A percentile compares a stretch with the other conserved stretches of the same genome.
Conservation (phyloP, 345 rosid species). For the Fremontodendron californicum region DNA sequence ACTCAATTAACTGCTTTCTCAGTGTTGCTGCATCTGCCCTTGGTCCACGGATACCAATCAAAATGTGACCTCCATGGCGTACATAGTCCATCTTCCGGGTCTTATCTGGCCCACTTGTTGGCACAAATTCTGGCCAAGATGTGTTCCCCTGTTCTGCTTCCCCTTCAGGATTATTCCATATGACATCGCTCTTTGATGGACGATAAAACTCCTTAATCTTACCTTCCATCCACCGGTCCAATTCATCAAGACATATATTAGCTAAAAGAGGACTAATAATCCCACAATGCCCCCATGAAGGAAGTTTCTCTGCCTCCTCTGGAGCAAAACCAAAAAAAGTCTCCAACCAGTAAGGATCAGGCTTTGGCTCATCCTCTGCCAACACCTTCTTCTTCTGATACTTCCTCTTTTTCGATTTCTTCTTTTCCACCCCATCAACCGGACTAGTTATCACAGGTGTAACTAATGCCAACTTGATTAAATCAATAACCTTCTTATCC, state of each 20-base stretch:
- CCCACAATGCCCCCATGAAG: constrained; percentile 96
- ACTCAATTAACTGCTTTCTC: constrained; percentile 94
- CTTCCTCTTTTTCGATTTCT: constrained; percentile 78
- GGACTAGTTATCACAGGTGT: constrained; percentile 71
- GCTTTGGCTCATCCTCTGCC: constrained; percentile 98
- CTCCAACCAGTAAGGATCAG: constrained; percentile 98
- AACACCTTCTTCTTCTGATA: constrained; percentile 89
- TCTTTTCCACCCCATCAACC: constrained; percentile 53
- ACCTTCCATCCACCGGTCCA: constrained; percentile 82
- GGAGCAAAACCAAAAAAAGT: constrained; percentile 93
- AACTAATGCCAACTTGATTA: constrained; percentile 71
- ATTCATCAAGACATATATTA: constrained; percentile 86
- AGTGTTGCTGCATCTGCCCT: constrained; percentile 90
- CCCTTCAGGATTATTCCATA: too few species aligned
- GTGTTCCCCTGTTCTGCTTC: constrained; percentile 89
- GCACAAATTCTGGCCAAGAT: constrained; percentile 98
- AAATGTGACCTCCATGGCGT: constrained; percentile 85
- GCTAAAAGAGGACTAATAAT: constrained; percentile 86
- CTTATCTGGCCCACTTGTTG: constrained; percentile 98
- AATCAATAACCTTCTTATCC: constrained; percentile 88
- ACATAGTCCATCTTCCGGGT: constrained; percentile 87
- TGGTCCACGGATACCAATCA: constrained; percentile 91
- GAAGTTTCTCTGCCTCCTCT: constrained; percentile 87
- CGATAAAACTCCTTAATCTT: constrained; percentile 82
- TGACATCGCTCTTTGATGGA: constrained; percentile 89